A percentile compares a stretch with the other conserved stretches of the same genome.
These are phyloP conservation scores for Malus hybrid DNA, from an alignment of 331 rosid species.

Conservation along the genomic window DNA sequence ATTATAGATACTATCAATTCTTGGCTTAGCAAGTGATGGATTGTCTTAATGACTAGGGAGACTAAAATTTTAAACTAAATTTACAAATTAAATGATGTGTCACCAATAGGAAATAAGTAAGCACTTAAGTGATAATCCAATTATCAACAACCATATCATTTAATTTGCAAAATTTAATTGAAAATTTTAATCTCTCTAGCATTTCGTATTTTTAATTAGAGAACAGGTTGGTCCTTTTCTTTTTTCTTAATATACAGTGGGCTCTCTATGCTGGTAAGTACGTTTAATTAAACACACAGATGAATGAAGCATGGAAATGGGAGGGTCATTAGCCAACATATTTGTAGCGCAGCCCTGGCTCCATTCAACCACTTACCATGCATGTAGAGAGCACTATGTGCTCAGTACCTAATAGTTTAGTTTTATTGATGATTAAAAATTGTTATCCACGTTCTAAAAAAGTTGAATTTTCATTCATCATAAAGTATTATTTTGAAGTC, in stretches of 20 bases:
- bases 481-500: background rate
- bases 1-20: background rate
- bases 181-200: no score
- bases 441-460: background rate
- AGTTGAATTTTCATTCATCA: no score
- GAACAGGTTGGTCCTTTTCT: background rate
- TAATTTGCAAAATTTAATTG: no score
- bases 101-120: no score
- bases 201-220: no score
- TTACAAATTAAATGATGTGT: no score
- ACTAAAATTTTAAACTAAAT: no score
- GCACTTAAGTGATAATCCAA: no score
- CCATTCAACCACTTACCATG: background rate
- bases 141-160: no score
- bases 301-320: conserved; percentile 1
- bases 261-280: background rate
- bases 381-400: background rate
- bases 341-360: background rate
- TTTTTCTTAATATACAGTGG: background rate
- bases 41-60: no score
- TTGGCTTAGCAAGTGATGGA: background rate
- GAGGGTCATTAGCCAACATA: conserved; percentile 3
- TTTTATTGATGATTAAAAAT: background rate
- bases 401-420: background rate
- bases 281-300: background rate